These are phyloP conservation scores for Tetracladium marchalianum DNA, from an alignment of 495 filamentous ascomycete genomes.

Conservation along the genomic window DNA sequence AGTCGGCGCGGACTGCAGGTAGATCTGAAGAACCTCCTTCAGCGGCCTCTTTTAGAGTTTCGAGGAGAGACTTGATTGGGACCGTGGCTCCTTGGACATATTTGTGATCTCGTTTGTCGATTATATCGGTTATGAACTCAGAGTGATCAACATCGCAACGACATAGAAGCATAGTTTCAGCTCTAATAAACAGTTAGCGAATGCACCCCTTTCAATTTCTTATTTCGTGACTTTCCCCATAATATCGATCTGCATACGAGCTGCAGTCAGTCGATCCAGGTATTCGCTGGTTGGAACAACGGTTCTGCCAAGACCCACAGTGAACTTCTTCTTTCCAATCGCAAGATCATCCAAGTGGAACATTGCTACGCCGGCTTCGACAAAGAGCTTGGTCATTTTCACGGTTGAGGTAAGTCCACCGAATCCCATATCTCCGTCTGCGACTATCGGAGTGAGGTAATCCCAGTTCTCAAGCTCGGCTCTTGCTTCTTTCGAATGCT, in stretches of 20 bases:
- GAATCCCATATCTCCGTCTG: conserved; percentile 21
- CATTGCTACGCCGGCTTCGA: conserved; percentile 20
- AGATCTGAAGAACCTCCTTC: not conserved
- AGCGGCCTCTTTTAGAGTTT: conserved; percentile 2
- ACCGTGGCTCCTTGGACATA: conserved; percentile 17
- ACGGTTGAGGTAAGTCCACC: conserved; percentile 17
- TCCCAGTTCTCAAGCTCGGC: conserved; percentile 16
- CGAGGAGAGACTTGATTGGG: conserved; percentile 5
- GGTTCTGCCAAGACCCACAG: conserved; percentile 15
- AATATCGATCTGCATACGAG: conserved; percentile 20
- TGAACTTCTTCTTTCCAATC: conserved; percentile 21
- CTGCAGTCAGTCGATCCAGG: conserved; percentile 15
- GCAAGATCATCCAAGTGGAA: conserved; percentile 20
- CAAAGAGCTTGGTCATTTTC: conserved; percentile 19
- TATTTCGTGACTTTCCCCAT: conserved; percentile 8
- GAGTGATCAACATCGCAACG: conserved; percentile 20
- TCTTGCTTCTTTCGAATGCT: conserved; percentile 10
- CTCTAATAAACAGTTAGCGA: not conserved
- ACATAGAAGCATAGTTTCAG: conserved; percentile 18
- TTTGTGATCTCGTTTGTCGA: conserved; percentile 17
- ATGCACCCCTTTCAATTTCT: not conserved
- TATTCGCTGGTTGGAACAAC: conserved; percentile 20
- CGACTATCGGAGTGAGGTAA: conserved; percentile 18
- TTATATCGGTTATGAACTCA: conserved; percentile 17
- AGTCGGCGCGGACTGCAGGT: conserved; percentile 2